Conservation (phyloP, 129 eudicot species). For the Escallonia rubra region DNA sequence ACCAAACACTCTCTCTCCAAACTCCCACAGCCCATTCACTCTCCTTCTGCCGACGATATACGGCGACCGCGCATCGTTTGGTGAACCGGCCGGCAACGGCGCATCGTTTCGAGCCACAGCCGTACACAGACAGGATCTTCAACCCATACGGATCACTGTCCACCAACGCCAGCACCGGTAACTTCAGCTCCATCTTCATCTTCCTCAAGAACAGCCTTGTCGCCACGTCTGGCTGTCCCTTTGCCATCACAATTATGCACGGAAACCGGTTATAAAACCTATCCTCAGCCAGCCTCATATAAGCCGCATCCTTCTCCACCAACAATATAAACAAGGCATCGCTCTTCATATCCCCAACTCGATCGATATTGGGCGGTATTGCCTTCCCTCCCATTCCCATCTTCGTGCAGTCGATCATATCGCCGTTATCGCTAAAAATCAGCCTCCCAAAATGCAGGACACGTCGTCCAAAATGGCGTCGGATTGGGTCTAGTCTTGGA, state of each 20-base stretch:
- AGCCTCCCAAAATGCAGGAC: constrained; percentile 73
- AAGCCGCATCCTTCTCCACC: constrained; percentile 96
- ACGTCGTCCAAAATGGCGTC: constrained; percentile 89
- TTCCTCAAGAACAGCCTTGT: constrained; percentile 90
- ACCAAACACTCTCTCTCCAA: too few species aligned
- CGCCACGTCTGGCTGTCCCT: constrained; percentile 94
- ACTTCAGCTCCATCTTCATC: constrained; percentile 77
- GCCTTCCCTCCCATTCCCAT: constrained; percentile 98
- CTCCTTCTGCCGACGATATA: too few species aligned
- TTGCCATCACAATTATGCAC: constrained; percentile 76
- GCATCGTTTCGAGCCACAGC: constrained; percentile 98
- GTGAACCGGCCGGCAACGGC: too few species aligned
- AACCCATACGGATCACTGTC: constrained; percentile 98
- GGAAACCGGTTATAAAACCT: constrained; percentile 89
- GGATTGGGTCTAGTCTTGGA: constrained; percentile 81
- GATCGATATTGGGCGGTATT: constrained; percentile 84
- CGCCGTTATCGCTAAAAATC: constrained; percentile 78
- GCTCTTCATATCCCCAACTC: constrained; percentile 93
- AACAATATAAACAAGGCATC: constrained; percentile 83
- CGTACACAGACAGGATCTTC: constrained; percentile 85
- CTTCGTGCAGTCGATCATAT: constrained; percentile 92
- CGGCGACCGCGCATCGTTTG: too few species aligned
- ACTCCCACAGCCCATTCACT: too few species aligned
- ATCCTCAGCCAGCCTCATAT: constrained; percentile 86
- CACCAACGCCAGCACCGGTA: constrained; percentile 87